Evolutionary conservation across 495 filamentous ascomycete species (phyloP).

Genomic region (Penicillium antarcticum): DNA sequence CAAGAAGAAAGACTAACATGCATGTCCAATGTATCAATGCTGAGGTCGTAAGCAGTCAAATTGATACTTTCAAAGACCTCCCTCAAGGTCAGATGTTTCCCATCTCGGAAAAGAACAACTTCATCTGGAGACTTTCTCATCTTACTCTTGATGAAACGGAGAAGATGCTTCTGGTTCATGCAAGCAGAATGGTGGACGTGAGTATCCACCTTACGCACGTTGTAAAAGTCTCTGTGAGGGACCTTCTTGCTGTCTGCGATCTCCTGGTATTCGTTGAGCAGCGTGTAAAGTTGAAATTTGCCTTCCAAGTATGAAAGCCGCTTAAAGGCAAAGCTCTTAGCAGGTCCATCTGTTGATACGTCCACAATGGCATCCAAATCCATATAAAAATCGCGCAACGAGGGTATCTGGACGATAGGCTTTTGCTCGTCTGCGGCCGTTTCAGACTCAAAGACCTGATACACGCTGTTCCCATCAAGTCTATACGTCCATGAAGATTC

Average conservation of each 20-base stretch:
- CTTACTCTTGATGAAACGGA: constrained; percentile 98
- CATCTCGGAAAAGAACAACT: constrained; percentile 88
- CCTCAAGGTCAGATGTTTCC: constrained; percentile 81
- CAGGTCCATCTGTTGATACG: constrained; percentile 88
- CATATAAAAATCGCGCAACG: constrained; percentile 89
- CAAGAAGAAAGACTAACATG: constrained; percentile 57
- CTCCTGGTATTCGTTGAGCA: constrained; percentile 96
- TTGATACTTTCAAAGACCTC: constrained; percentile 98
- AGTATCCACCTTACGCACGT: constrained; percentile 96
- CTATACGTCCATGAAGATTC: constrained; percentile 65
- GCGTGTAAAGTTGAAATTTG: constrained; percentile 88
- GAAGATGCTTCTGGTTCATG: constrained; percentile 98
- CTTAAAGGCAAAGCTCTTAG: constrained; percentile 94
- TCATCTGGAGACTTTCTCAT: constrained; percentile 97
- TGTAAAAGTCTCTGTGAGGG: constrained; percentile 97
- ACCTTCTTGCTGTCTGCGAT: constrained; percentile 97
- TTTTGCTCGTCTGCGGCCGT: constrained; percentile 55
- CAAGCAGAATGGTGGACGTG: constrained; percentile 99
- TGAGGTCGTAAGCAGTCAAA: constrained; percentile 93
- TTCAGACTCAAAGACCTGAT: constrained; percentile 75
- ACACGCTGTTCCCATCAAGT: constrained; percentile 81
- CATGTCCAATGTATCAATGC: constrained; percentile 98
- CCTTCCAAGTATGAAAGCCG: constrained; percentile 93
- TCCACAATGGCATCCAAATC: constrained; percentile 84
- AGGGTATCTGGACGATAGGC: constrained; percentile 78